Conservation (phyloP, 371 early-diverging fungal genomes). For the Rhizopus stolonifer region DNA sequence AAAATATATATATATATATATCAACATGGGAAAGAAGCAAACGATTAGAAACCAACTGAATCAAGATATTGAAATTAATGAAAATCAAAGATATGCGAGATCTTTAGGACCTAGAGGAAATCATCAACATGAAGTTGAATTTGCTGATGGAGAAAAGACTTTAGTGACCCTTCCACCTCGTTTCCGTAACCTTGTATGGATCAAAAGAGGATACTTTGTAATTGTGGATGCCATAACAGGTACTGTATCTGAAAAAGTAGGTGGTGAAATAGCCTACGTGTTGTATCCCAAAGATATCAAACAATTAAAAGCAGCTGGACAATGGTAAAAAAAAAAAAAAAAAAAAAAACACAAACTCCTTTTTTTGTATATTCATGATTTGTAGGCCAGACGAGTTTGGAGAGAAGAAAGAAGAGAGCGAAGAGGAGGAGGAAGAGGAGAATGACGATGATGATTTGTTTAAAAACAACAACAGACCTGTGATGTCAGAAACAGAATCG, state of each 20-base stretch:
- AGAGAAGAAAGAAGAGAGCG: conserved; percentile 12
- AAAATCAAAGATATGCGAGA: conserved; percentile 57
- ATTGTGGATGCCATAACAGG: conserved; percentile 64
- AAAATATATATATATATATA: too few relatives aligned
- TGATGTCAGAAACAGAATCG: conserved; percentile 39
- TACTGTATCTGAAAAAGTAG: conserved; percentile 65
- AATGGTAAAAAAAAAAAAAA: conserved; percentile 54
- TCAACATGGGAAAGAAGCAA: conserved; percentile 44
- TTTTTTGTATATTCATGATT: background rate
- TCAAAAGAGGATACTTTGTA: conserved; percentile 80
- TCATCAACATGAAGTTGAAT: conserved; percentile 72
- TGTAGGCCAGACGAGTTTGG: conserved; percentile 45
- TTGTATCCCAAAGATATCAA: conserved; percentile 79
- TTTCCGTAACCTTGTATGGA: conserved; percentile 83
- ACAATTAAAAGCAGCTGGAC: conserved; percentile 57
- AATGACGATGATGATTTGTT: conserved; percentile 62
- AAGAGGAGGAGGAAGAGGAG: conserved; percentile 23
- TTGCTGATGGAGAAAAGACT: conserved; percentile 49
- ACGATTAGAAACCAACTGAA: conserved; percentile 28
- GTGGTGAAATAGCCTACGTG: conserved; percentile 77
- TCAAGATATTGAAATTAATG: conserved; percentile 30
- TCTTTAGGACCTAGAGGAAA: conserved; percentile 74
- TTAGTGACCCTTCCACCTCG: conserved; percentile 75
- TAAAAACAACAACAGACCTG: conserved; percentile 64
- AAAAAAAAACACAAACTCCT: too few relatives aligned